Percentiles rank a stretch among this genome's conserved stretches.
These are phyloP conservation scores for Microsporum canis DNA, from an alignment of 2,329 filamentous ascomycete species.

Conservation along the genomic window DNA sequence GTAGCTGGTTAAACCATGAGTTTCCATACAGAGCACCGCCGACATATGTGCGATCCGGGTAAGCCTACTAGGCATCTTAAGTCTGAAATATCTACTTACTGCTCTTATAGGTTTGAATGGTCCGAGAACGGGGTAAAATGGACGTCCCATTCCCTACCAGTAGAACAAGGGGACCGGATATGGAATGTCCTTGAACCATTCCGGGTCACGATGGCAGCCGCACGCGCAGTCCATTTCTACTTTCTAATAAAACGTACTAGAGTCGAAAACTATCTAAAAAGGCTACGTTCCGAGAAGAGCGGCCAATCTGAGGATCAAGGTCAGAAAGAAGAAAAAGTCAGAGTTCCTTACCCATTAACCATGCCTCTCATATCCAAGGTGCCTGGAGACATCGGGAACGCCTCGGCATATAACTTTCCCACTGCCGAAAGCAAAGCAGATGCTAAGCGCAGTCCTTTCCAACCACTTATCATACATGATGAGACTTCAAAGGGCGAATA, in stretches of 20 bases:
- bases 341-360: background rate
- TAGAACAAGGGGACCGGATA: slow-evolving; percentile 9
- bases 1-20: background rate
- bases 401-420: background rate
- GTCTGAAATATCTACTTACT: background rate
- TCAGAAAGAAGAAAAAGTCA: background rate
- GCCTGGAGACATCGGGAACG: background rate
- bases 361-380: background rate
- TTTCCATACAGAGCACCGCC: slow-evolving; percentile 9
- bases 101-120: slow-evolving; percentile 1
- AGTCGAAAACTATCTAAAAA: background rate
- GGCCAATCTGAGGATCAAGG: background rate
- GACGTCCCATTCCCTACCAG: slow-evolving; percentile 7
- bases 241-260: background rate
- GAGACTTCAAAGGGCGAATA: background rate
- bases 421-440: background rate
- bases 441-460: background rate
- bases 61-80: background rate
- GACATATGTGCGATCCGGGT: slow-evolving; percentile 12
- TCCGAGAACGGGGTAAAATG: slow-evolving; percentile 8
- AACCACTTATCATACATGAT: background rate
- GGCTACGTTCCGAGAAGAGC: background rate
- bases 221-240: background rate
- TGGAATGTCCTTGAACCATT: slow-evolving; percentile 1
- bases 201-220: background rate